Evolutionary conservation across 1,139 yeast genomes (phyloP), one percentile per base, ranked within the genome.

Genomic region (Pichia sp.): DNA sequence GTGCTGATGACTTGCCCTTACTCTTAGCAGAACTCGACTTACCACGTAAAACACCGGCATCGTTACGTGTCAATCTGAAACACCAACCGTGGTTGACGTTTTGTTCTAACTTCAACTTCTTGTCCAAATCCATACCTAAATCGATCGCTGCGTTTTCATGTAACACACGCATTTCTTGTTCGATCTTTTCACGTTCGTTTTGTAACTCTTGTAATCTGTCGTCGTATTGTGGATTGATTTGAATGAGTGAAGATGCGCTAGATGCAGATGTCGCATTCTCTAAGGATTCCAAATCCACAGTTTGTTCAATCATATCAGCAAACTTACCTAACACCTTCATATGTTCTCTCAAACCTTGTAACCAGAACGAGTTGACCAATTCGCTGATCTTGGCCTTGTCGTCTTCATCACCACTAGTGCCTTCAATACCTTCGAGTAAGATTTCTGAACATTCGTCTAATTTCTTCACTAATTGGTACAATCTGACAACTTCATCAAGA

Each of bases 21-120:
- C 41, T 37, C 34, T 74, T 76, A 36, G 81, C 82, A 3, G 53
- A 46, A 28, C 45, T 37, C 12, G 51, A 47, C 38, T 50, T 50
- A 14, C 53, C 53, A 58, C 98, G 76, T 50, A 93, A 72, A 19
- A 85, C 85, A 11, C 83, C 74, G 3, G 96, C 91, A 61, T 91
- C 98, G 47, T 80, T 88, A 66, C 99, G 78, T 0, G 98, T 91
- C 20, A 93, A 79, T 57, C 98, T 75, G 73, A 91, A 79, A 63
- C 96, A 89, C 95, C 96, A 91, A 12, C 98, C 97, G 64, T 87
- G 94, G 28, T 78, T 79, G 55, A 78, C 84, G 61, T 91, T 96
- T 46, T 85, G 80, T 61, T 93, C 99, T 43, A 94, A 70, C 64
- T 93, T 93, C 55, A 94, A 73, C 65, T 90, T 90, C 67, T 88